Percentiles rank a stretch among this genome's conserved stretches.
Evolutionary conservation across 768 basidiomycete species (phyloP).

Genomic region (Leucosporidium creatinivorum): DNA sequence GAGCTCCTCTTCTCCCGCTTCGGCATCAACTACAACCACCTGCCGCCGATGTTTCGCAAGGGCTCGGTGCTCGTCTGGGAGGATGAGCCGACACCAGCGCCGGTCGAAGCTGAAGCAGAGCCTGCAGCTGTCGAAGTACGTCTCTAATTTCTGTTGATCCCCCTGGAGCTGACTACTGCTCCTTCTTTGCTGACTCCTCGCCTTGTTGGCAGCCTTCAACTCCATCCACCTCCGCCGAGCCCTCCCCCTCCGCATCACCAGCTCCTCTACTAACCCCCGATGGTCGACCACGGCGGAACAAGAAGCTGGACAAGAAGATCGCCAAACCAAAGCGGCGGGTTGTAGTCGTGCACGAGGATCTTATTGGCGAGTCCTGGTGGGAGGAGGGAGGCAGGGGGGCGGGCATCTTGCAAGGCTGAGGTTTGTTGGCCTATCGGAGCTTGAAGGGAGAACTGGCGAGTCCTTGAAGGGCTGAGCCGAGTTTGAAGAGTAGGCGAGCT

Average conservation of each 20-base stretch:
- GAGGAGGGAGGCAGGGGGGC: conserved; percentile 11
- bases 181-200: neutral
- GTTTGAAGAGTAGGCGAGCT: no score
- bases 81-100: neutral
- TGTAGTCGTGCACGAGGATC: conserved; percentile 35
- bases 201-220: neutral
- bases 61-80: conserved; percentile 72
- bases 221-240: no score
- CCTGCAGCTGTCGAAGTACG: neutral
- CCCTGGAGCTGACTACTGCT: neutral
- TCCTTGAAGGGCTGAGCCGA: no score
- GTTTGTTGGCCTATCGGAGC: neutral
- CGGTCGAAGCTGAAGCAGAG: neutral
- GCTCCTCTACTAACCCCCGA: no score
- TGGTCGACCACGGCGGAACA: neutral
- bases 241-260: no score
- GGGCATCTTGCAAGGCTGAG: conserved; percentile 12
- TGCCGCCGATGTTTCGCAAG: conserved; percentile 67
- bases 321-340: conserved; percentile 9
- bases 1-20: conserved; percentile 80
- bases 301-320: conserved; percentile 7
- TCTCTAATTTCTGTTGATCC: neutral
- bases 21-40: conserved; percentile 75
- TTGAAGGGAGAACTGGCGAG: no score
- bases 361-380: conserved; percentile 37